Base-by-base conservation (phyloP, 2,329 filamentous ascomycete genomes). In the Colletotrichum acutatum region DNA sequence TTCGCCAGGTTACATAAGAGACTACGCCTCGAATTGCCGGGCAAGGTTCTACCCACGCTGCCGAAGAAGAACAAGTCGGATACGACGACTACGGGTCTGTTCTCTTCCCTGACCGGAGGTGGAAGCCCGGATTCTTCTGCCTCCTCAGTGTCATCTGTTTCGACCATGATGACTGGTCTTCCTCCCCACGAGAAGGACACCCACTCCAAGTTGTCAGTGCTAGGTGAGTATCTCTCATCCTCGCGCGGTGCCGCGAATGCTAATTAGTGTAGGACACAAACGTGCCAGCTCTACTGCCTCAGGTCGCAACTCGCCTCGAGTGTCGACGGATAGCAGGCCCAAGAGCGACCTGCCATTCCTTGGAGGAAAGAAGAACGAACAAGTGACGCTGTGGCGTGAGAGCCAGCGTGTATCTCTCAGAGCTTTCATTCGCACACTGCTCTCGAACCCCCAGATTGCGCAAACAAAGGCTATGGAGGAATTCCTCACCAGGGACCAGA, bases 31-130 rank as follows among this genome's bases (percentile, higher is more conserved):
- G 97, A 99, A 82, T 87, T 98, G 66, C 97, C 97, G 0, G 97
- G 97, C 22, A 97, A 97, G 78, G 90, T 98, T 6, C 87, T 99
- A 3, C 94, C 95, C 12, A 90, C 95, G 1, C 85, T 98, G 62
- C 97, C 97, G 0, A 92, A 92, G 80, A 98, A 98, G 89, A 98
- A 98, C 82, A 97, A 96, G 82, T 90, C 92, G 24, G 92, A 92
- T 75, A 92, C 91, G 1, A 91, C 92, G 2, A 86, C 93, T 7
- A 87, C 90, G 1, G 86, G 86, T 30, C 80, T 93, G 26, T 83
- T 92, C 12, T 82, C 85, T 32, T 81, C 84, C 12, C 79, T 90
- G 74, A 86, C 84, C 53, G 89, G 88, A 26, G 88, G 87, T 37
- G 89, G 88, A 19, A 88, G 87, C 14, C 90, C 91, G 75, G 93